Base-by-base conservation (phyloP, 768 basidiomycete species). In the Dendrothele bispora region DNA sequence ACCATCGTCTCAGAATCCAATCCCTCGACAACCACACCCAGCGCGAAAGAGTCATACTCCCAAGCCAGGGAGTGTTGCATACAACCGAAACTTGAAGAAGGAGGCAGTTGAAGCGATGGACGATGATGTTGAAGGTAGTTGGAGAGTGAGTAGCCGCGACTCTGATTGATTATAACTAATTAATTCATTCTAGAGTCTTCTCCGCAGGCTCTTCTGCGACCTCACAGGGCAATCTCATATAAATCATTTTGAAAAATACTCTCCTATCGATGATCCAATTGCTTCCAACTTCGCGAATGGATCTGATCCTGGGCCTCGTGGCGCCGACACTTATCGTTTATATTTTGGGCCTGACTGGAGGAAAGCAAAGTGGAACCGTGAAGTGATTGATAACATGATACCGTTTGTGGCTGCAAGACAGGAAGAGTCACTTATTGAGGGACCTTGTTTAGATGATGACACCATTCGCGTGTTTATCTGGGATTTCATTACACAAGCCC, bases 401-500 rank as follows among this genome's bases (percentile, higher is more conserved):
- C 39, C 22, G 3, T 14, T 27, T 17, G 18, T 41, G 17, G 6
- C 18, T 15, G 6, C n/a, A 10, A 41, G 29, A 27, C 25, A 27
- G 29, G 22, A 8, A 7, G 39, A 41, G 15, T 7, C 17, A 7
- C 7, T n/a, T 17, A 14, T 26, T 6, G 25, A 41, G 24, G 22
- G 21, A 11, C 25, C 25, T 14, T n/a, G n/a, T n/a, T 24, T 41
- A 17, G 24, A 41, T 27, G 39, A 26, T n/a, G 15, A 41, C 8
- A 25, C 21, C 12, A 39, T 39, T 6, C 15, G 14, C 29, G 39
- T 27, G 11, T 5, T 41, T 24, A 14, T 41, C 25, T 41, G 39
- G 39, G 39, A 41, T 27, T 26, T 15, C 39, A 41, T 41, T 22
- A 41, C 25, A 41, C 39, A 41, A 27, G 39, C 39, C 18, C 39